Conservation (phyloP, 2,329 filamentous ascomycete genomes). For the Xylogone sp. region DNA sequence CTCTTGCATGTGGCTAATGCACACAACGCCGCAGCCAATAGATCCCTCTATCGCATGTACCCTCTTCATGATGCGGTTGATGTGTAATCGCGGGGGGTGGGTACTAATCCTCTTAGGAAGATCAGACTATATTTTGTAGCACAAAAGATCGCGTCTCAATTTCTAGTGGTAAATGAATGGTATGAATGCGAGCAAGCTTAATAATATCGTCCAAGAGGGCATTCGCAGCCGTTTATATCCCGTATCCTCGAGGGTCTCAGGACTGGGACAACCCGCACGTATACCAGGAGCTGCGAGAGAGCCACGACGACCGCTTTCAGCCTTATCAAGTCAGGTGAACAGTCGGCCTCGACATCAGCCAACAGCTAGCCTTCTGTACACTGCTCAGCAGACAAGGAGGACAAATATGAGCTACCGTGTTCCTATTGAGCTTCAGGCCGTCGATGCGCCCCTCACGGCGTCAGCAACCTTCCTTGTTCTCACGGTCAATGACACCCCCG, state of each 20-base stretch:
- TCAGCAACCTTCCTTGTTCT: constrained; percentile 52
- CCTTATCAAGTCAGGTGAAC: neutral
- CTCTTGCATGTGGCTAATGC: too few species aligned
- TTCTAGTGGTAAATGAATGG: neutral
- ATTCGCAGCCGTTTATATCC: neutral
- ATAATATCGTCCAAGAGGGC: neutral
- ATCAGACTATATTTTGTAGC: neutral
- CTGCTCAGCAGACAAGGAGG: neutral
- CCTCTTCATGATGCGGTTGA: too few species aligned
- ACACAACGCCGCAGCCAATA: too few species aligned
- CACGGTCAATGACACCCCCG: constrained; percentile 30
- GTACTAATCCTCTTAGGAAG: neutral
- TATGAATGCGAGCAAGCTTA: neutral
- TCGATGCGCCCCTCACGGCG: constrained; percentile 47
- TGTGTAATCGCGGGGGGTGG: too few species aligned
- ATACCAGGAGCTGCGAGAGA: neutral
- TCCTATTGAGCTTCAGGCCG: constrained; percentile 38
- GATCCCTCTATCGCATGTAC: too few species aligned
- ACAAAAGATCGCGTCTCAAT: neutral
- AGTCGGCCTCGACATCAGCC: neutral
- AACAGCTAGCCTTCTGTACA: neutral
- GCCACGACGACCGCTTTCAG: neutral
- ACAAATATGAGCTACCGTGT: constrained; percentile 18
- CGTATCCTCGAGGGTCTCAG: neutral
- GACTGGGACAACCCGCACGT: neutral